Percentiles rank a stretch among this genome's conserved stretches.
These are phyloP conservation scores for Naumovozyma baii DNA, from an alignment of 805 yeast genomes.

Conservation along the genomic window DNA sequence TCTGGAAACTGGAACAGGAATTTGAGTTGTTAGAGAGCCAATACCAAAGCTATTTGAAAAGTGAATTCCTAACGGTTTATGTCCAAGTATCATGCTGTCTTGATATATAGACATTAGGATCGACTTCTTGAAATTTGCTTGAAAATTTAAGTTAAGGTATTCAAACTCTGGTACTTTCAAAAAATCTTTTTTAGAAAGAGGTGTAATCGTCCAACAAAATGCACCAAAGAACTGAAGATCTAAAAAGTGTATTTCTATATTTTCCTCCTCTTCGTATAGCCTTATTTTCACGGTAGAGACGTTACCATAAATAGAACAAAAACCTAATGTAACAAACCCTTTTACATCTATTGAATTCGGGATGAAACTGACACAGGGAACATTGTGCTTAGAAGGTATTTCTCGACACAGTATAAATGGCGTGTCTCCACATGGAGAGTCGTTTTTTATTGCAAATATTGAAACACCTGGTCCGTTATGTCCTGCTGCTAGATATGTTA, in stretches of 20 bases:
- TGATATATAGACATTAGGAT: constrained; percentile 11
- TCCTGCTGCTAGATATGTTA: constrained; percentile 14
- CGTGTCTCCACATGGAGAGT: neutral
- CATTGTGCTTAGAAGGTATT: constrained; percentile 11
- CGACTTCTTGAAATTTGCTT: constrained; percentile 10
- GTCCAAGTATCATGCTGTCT: constrained; percentile 14
- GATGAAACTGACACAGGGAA: constrained; percentile 14
- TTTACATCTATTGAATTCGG: constrained; percentile 5
- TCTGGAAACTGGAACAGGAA: constrained; percentile 20
- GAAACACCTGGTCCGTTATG: constrained; percentile 17
- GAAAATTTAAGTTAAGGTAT: constrained; percentile 16
- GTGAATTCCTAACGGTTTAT: constrained; percentile 8
- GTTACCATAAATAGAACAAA: constrained; percentile 16
- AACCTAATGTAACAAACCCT: constrained; percentile 11
- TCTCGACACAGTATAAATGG: constrained; percentile 1
- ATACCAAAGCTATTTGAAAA: constrained; percentile 19
- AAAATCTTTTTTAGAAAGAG: constrained; percentile 14
- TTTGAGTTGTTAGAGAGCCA: constrained; percentile 20
- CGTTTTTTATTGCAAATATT: constrained; percentile 7
- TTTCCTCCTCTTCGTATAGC: neutral
- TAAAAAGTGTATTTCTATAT: constrained; percentile 3
- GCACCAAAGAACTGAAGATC: constrained; percentile 17
- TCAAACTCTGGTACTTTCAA: constrained; percentile 15
- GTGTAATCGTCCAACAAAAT: constrained; percentile 12
- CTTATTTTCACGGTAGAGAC: constrained; percentile 13